Evolutionary conservation across 176 grass and related monocot genomes (phyloP), one percentile per base, ranked within the genome.

Genomic region (Poa pratensis): DNA sequence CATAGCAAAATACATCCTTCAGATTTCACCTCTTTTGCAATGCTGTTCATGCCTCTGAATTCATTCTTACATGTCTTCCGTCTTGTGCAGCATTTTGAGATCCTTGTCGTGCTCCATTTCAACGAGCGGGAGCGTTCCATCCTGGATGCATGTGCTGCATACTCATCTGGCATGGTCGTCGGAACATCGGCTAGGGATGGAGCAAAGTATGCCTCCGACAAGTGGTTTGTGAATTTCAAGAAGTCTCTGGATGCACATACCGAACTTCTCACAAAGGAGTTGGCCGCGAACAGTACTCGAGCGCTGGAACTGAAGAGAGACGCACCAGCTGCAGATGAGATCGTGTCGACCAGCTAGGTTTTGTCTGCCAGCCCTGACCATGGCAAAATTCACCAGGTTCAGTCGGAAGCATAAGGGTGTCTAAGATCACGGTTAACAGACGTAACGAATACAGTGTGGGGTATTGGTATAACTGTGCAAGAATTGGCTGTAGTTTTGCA

Each of bases 11-110:
- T 34, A 28, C 39, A 51, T 17, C 57, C 27, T 84, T 83, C 2
- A 24, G 55, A 24, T 75, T 46, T 64, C 6, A 76, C 13, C 5
- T 24, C 45, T 20, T 66, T 39, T 84, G 59, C 20, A 5, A 19
- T 37, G 13, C 75, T 64, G 57, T 75, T 76, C n/a, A 23, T 83
- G 57, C 19, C 22, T 19, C 9, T 50, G 13, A 68, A 43, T 51
- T 32, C 11, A 46, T 64, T 80, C 67, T 83, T 76, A 55, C 61
- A 75, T 9, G 4, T 23, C 32, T 68, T 86, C 54, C 19, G 6
- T 52, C 35, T 58, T 23, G 39, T 87, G 76, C 80, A 95, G 93
- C 83, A 95, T 80, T 95, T 95, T 86, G 83, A 83, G 75, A 76
- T 58, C 64, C 87, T 92, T 46, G 88, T 90, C 7, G 20, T 39